Evolutionary conservation across 352 stramenopile genomes (phyloP).

Genomic region (Phytophthora multivora): DNA sequence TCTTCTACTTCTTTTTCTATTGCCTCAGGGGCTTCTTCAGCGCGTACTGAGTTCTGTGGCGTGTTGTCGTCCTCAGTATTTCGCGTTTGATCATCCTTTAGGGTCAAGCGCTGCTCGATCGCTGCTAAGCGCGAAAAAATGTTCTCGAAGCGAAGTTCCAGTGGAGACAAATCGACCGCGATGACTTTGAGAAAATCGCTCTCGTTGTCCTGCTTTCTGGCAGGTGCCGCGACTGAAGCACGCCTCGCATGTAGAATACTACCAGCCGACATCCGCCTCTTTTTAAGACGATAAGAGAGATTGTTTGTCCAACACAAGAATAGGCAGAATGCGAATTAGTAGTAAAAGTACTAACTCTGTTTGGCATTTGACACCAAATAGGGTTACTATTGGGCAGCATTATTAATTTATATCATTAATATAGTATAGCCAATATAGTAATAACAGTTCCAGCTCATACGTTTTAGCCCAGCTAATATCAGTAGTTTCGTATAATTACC

Average conservation of each 20-base stretch:
- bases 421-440: no score
- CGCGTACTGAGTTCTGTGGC: no score
- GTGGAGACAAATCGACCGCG: conserved; percentile 48
- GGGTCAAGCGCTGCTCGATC: conserved; percentile 39
- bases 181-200: conserved; percentile 56
- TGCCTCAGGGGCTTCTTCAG: background rate
- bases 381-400: no score
- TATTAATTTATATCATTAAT: no score
- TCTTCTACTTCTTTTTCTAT: background rate
- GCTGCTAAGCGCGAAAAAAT: conserved; percentile 50
- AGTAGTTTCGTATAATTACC: no score
- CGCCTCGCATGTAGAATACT: conserved; percentile 2
- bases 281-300: background rate
- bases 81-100: background rate
- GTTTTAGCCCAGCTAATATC: no score
- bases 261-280: background rate
- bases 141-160: conserved; percentile 59
- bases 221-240: conserved; percentile 1
- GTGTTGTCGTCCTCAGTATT: background rate
- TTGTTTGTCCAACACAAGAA: background rate
- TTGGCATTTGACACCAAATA: no score
- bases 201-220: conserved; percentile 13
- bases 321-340: background rate
- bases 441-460: no score
- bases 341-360: no score